Evolutionary conservation across 2,329 filamentous ascomycete genomes (phyloP), one percentile per base, ranked within the genome.

Genomic region (Colletotrichum gigasporum): DNA sequence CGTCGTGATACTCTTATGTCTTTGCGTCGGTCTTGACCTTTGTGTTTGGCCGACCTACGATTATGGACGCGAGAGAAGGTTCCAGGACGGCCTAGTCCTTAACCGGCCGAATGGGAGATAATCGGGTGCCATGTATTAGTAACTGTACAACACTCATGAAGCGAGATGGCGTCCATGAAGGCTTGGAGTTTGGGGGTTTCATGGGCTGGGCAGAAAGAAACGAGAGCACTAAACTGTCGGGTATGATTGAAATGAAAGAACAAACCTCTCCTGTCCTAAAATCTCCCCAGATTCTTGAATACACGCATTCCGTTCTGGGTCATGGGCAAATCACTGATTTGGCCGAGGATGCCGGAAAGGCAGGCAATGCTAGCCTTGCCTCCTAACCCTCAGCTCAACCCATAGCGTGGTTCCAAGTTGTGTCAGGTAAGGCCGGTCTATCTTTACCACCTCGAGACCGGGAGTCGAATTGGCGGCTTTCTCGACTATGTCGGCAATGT

Each of bases 341-440:
- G 55, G 67, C 63, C 55, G 60, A 18, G 51, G 39, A 67, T 68
- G 65, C 65, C 45, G 4, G n/a, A n/a, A n/a, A n/a, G n/a, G n/a
- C n/a, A n/a, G n/a, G n/a, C n/a, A n/a, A n/a, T 56, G 67, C 5
- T n/a, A n/a, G n/a, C n/a, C n/a, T n/a, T n/a, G n/a, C n/a, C n/a
- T 28, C 9, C 12, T 57, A 12, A 86, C 76, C 65, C 76, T 81
- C 63, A 90, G 72, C 75, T 90, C 87, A 61, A 90, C 76, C 78
- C 85, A 83, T 53, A 87, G 78, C 54, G 87, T 80, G 0, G 87
- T 90, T 2, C 87, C 87, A 52, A 83, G 77, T 70, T 89, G 87
- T 28, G 81, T 71, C 69, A 81, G 73, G 53, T 81, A 81, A 3
- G 86, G 86, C 52, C 84, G 79, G 68, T 84, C 77, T 20, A 89